These are phyloP conservation scores for Colletotrichum eremochloae DNA, from an alignment of 2,329 filamentous ascomycete genomes.

Conservation along the genomic window DNA sequence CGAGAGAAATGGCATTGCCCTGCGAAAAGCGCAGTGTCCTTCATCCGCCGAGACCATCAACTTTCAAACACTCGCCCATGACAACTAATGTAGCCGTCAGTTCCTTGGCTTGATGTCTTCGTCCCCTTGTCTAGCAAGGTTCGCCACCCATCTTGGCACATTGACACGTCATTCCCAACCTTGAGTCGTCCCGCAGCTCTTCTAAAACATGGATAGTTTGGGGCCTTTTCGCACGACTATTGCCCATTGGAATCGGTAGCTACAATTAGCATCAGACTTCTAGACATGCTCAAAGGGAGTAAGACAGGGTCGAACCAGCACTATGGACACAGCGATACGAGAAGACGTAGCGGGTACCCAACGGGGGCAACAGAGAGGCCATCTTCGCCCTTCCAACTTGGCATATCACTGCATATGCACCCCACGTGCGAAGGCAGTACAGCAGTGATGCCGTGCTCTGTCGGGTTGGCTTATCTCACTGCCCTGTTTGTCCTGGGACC, in stretches of 20 bases:
- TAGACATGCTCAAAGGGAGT: not conserved
- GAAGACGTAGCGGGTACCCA: not conserved
- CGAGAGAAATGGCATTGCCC: not conserved
- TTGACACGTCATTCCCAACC: not conserved
- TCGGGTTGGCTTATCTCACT: conserved; percentile 21
- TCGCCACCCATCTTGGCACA: not conserved
- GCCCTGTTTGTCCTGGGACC: conserved; percentile 10
- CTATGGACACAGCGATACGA: not conserved
- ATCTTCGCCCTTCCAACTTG: conserved; percentile 23
- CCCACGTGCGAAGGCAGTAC: conserved; percentile 25
- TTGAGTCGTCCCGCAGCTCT: not conserved
- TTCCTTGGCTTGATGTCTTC: not conserved
- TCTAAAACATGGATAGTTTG: not conserved
- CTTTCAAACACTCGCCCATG: not conserved
- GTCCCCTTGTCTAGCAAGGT: not conserved
- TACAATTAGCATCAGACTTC: not conserved
- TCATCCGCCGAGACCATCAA: not conserved
- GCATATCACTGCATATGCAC: conserved; percentile 30
- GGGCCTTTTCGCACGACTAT: not conserved
- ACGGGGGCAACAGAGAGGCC: conserved; percentile 13
- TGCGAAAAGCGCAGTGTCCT: not conserved
- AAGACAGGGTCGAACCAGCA: conserved; percentile 17
- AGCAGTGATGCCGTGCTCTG: not conserved
- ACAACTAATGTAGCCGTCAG: not conserved
- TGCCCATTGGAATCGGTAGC: not conserved